Evolutionary conservation across 306 rosid genomes (phyloP), one percentile per base, ranked within the genome.

Genomic region (Abrus pulchellus): DNA sequence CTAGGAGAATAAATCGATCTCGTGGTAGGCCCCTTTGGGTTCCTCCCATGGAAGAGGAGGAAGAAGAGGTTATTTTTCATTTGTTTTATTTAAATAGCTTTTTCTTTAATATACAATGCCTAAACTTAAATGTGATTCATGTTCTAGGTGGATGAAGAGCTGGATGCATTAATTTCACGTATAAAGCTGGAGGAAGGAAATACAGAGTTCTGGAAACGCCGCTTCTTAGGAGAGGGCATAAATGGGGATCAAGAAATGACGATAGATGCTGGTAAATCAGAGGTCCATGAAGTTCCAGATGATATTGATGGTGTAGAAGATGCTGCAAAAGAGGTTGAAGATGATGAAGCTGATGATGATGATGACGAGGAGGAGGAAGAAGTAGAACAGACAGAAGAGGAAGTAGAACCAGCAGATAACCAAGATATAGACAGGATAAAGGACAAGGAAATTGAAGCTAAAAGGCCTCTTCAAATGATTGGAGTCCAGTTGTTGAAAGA

Each of bases 11-110:
- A 85, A 95, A 95, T 72, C 92, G 92, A 70, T 95, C 99, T 77
- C 98, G 98, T 53, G 98, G 99, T 80, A 91, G 98, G 67, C 99
- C 99, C 68, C 97, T 95, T 72, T 95, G 99, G 99, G 95, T 95
- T 88, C 99, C 99, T 72, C 94, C 97, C 4, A 77, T 95, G 27
- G 98, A 93, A 84, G 96, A 89, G 86, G 98, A 91, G 77, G 99
- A 94, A 74, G 99, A 95, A 84, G 94, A 90, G 97, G 99, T 95
- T 56, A 40, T 84, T 71, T 36, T 52, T 79, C 44, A 13, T 65
- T 64, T 54, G 64, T 45, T 56, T 38, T 12, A 56, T 53, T 13
- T 56, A 55, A 38, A 50, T 57, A 14, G 50, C 29, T 68, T 32
- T 76, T 77, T 67, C 34, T 60, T 45, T 44, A 66, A 5, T 5